Conservation (phyloP, 2,329 filamentous ascomycete species). For the Fusarium haematococcum region DNA sequence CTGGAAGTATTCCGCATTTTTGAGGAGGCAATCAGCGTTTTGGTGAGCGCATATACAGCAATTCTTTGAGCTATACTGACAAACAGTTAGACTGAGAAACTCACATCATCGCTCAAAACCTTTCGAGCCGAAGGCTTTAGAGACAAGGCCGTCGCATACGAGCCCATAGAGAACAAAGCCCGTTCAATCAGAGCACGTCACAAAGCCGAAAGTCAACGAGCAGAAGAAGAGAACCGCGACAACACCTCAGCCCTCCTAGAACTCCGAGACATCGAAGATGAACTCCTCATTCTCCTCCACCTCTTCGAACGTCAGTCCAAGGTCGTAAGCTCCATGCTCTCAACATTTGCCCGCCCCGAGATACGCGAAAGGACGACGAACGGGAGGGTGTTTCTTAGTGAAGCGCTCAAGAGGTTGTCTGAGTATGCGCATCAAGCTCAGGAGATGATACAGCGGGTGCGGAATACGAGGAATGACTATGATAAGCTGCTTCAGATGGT, state of each 20-base stretch:
- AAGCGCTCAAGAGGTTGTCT: constrained; percentile 63
- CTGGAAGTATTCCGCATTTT: constrained; percentile 74
- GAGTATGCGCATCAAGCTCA: constrained; percentile 66
- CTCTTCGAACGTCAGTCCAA: constrained; percentile 69
- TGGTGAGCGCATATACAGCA: constrained; percentile 55
- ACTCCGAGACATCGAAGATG: constrained; percentile 73
- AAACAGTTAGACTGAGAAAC: constrained; percentile 65
- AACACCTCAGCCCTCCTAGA: constrained; percentile 73
- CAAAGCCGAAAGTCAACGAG: constrained; percentile 55
- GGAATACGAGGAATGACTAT: constrained; percentile 70
- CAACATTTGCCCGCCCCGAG: constrained; percentile 56
- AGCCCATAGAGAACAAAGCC: constrained; percentile 55
- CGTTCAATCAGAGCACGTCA: constrained; percentile 54
- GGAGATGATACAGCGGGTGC: constrained; percentile 70
- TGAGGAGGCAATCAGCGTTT: constrained; percentile 72
- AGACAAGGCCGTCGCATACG: constrained; percentile 55
- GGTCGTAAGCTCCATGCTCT: constrained; percentile 61
- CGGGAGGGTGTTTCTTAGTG: constrained; percentile 63
- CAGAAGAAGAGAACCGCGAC: constrained; percentile 69
- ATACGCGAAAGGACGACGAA: constrained; percentile 56
- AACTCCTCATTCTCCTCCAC: constrained; percentile 67
- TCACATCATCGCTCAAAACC: constrained; percentile 71
- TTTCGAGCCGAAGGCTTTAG: constrained; percentile 70
- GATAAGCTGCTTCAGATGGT: constrained; percentile 76
- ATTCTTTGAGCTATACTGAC: rapidly evolving